Percentiles rank a stretch among this genome's conserved stretches.
These are phyloP conservation scores for Rhynchosporium graminicola DNA, from an alignment of 2,329 filamentous ascomycete species.

Conservation along the genomic window DNA sequence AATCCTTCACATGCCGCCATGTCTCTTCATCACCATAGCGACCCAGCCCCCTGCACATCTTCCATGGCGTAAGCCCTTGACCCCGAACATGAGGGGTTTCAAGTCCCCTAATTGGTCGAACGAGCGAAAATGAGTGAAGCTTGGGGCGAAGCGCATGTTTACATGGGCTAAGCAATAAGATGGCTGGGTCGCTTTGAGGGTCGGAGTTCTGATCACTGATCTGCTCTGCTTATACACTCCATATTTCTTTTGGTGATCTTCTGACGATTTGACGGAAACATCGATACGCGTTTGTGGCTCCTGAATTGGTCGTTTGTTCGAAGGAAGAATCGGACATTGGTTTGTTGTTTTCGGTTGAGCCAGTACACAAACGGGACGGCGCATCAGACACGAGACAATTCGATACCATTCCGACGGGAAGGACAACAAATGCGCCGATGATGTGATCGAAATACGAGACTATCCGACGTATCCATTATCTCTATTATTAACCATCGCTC, in stretches of 20 bases:
- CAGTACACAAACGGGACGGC: background rate
- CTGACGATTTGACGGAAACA: background rate
- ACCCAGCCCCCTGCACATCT: conserved; percentile 6
- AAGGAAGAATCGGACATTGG: background rate
- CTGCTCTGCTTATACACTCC: conserved; percentile 6
- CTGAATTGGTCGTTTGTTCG: background rate
- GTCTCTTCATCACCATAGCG: conserved; percentile 13
- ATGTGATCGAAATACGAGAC: conserved; percentile 29
- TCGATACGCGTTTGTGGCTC: background rate
- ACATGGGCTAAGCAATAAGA: conserved; percentile 10
- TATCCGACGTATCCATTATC: conserved; percentile 23
- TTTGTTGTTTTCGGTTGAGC: conserved; percentile 12
- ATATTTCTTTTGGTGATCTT: conserved; percentile 4
- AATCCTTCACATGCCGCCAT: conserved; percentile 5
- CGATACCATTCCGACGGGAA: background rate
- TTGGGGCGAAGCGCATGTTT: conserved; percentile 23
- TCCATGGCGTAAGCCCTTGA: background rate
- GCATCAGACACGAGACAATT: background rate
- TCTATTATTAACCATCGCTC: conserved; percentile 21
- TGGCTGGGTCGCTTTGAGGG: conserved; percentile 25
- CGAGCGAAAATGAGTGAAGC: background rate
- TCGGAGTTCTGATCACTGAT: conserved; percentile 9
- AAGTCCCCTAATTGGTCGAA: conserved; percentile 23
- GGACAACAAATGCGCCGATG: conserved; percentile 1
- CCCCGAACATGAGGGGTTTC: conserved; percentile 8